These are phyloP conservation scores for Diaporthe longicolla DNA, from an alignment of 2,329 filamentous ascomycete species.

Conservation along the genomic window DNA sequence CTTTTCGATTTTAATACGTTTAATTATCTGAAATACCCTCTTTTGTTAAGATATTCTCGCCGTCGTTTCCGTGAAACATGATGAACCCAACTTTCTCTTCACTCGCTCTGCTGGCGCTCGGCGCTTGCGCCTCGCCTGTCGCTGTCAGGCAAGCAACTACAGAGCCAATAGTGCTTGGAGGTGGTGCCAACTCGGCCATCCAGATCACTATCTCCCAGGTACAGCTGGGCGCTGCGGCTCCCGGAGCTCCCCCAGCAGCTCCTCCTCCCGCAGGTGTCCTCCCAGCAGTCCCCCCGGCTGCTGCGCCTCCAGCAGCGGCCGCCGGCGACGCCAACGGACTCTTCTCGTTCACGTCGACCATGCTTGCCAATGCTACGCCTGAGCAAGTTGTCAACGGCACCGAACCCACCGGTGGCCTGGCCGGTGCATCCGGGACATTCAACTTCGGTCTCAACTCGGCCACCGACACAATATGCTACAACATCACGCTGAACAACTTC, in stretches of 20 bases:
- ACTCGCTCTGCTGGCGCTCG: slow-evolving; percentile 17
- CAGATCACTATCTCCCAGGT: slow-evolving; percentile 14
- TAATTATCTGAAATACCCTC: background rate
- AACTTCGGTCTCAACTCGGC: slow-evolving; percentile 63
- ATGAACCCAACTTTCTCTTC: slow-evolving; percentile 18
- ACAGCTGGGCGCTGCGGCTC: background rate
- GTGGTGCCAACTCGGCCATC: slow-evolving; percentile 16
- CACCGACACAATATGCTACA: slow-evolving; percentile 51
- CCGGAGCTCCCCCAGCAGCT: background rate
- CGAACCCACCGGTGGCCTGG: slow-evolving; percentile 50
- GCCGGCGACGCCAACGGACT: slow-evolving; percentile 17
- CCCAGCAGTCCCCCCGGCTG: background rate
- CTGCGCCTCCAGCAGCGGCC: background rate
- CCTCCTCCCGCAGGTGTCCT: background rate
- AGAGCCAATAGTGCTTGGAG: background rate
- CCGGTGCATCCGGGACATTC: slow-evolving; percentile 62
- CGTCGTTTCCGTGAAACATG: slow-evolving; percentile 29
- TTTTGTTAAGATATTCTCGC: background rate
- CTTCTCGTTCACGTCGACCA: slow-evolving; percentile 7
- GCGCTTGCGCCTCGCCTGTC: slow-evolving; percentile 16
- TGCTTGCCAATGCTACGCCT: slow-evolving; percentile 53
- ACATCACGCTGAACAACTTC: slow-evolving; percentile 62
- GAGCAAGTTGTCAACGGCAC: slow-evolving; percentile 61
- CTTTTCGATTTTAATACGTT: background rate
- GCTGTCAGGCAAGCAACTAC: slow-evolving; percentile 11